phyloP scores from a whole-genome alignment of 108 stramenopile species.

The Skeletonema marinoi region DNA sequence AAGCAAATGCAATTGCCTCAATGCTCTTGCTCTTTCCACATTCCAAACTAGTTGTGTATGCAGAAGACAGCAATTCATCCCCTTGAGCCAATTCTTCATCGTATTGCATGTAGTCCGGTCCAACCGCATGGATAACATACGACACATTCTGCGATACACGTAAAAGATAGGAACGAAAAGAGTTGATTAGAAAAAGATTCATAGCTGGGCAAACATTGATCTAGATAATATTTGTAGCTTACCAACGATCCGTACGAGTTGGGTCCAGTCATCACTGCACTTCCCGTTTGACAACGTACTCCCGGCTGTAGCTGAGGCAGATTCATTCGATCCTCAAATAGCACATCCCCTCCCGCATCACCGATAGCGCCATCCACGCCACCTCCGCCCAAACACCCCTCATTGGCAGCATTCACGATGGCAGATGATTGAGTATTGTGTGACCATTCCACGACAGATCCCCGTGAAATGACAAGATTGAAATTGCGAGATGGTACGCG shows the following conservation, averaged over 20 bases:
- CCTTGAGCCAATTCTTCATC: constrained; percentile 10
- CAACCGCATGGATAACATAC: constrained; percentile 89
- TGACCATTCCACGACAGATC: constrained; percentile 53
- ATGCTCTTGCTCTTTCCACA: constrained; percentile 43
- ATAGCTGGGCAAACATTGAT: too few relatives aligned
- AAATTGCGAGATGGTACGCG: constrained; percentile 12
- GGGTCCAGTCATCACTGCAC: constrained; percentile 73
- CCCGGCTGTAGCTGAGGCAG: constrained; percentile 45
- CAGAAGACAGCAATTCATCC: constrained; percentile 54
- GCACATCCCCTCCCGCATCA: constrained; percentile 61
- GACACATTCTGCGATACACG: constrained; percentile 2
- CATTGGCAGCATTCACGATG: constrained; percentile 71
- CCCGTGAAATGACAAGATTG: constrained; percentile 44
- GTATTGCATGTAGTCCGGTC: constrained; percentile 67
- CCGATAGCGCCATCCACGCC: constrained; percentile 90
- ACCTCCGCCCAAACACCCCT: constrained; percentile 79
- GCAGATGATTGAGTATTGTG: constrained; percentile 27
- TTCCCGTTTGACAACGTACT: constrained; percentile 68
- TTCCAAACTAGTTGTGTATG: constrained; percentile 55
- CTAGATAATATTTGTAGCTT: too few relatives aligned
- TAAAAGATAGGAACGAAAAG: too few relatives aligned
- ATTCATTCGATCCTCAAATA: constrained; percentile 54
- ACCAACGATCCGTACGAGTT: constrained; percentile 53
- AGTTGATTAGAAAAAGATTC: too few relatives aligned
- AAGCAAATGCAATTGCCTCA: constrained; percentile 68